Evolutionary conservation across 1,284 basidiomycete genomes (phyloP), one percentile per base, ranked within the genome.

Genomic region (Sporisorium iseilematis-ciliati): DNA sequence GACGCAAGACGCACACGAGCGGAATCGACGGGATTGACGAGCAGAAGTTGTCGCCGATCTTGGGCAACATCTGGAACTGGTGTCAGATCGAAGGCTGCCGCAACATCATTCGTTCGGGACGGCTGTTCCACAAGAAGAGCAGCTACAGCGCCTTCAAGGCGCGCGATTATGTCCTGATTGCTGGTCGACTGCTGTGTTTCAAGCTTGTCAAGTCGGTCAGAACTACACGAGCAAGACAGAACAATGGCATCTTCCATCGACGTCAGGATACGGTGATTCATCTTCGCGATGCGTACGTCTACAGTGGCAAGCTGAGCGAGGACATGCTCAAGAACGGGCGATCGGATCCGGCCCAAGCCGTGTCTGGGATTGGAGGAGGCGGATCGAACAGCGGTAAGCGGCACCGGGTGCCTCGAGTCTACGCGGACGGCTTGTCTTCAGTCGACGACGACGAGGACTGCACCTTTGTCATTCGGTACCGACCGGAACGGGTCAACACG

Each of bases 31-130:
- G 40, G 2, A 57, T 64, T 1, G 64, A 71, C 35, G 78, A 73
- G 38, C 64, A 81, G 46, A 62, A 64, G 45, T 87, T 89, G 10
- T 86, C 90, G 40, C 88, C 90, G 3, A 89, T 90, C 26, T 85
- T 93, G 54, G 87, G 88, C 57, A 87, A 88, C 8, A 85, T 93
- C 55, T 93, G 92, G 87, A 91, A 91, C 77, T 93, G 92, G 93
- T 95, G 92, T 82, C 87, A 90, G 5, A 81, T 94, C 68, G 89
- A 91, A 43, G 90, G 89, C 7, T 95, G 93, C 78, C 89, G 90
- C 64, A 88, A 91, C 8, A 90, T 94, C 57, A 84, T 90, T 40
- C 90, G 90, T 78, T 88, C 89, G 7, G 93, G 93, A 0, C 89
- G 90, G 55, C 83, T 92, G 16, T 94, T 90, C 80, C 89, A 89